Evolutionary conservation across 192 early-diverging fungal species (phyloP).

Genomic region (Backusella liffmaniae): DNA sequence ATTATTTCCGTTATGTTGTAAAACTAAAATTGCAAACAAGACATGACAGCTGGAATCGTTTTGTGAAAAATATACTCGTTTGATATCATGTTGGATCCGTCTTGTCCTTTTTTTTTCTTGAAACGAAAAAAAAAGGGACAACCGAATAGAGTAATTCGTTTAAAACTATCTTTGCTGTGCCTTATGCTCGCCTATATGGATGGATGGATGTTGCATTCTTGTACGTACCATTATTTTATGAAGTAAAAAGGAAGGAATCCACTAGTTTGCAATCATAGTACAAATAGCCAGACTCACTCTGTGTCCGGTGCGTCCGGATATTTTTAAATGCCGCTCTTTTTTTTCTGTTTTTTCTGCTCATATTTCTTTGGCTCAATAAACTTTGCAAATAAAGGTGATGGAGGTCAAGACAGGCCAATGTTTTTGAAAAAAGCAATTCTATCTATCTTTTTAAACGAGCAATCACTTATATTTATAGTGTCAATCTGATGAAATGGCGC

Average conservation of each 20-base stretch:
- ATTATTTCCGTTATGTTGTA: neutral
- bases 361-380: no score
- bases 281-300: neutral
- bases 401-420: neutral
- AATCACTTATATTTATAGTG: no score
- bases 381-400: neutral
- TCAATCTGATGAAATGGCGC: no score
- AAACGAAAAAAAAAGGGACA: neutral
- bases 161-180: slow-evolving; percentile 2
- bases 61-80: neutral
- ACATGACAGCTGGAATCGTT: slow-evolving; percentile 2
- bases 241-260: slow-evolving; percentile 7
- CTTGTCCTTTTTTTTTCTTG: neutral
- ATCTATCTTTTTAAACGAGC: no score
- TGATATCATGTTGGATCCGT: neutral
- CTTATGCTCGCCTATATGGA: neutral
- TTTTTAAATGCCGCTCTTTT: neutral
- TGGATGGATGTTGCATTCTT: neutral
- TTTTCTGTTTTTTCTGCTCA: neutral
- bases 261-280: neutral
- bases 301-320: neutral
- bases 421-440: no score
- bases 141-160: neutral
- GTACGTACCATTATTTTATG: neutral
- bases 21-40: neutral